Evolutionary conservation across 1,284 basidiomycete genomes (phyloP), one percentile per base, ranked within the genome.

Genomic region (Farysia itapuensis): DNA sequence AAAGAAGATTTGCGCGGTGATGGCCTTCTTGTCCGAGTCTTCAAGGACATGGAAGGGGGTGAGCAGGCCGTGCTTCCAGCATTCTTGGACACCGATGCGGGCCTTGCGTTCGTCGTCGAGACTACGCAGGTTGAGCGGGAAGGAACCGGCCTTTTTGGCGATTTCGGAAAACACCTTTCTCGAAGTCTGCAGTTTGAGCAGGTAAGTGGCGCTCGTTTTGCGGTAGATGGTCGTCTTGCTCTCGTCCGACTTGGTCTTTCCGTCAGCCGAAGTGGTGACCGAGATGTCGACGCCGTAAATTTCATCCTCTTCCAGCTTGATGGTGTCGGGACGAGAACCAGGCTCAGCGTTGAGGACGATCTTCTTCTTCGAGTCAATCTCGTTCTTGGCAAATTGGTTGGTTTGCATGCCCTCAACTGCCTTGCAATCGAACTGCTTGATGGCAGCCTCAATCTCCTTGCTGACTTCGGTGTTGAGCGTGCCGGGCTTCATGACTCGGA

Each of bases 131-230:
- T 93, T 96, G 84, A 98, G 96, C 33, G 94, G 94, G 86, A 98
- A 98, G 6, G 90, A 84, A 21, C 93, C 94, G 25, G 94, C 89
- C 79, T 96, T 97, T 83, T 93, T 94, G 80, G 94, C 89, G 72
- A 97, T 89, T 80, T 97, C 94, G 39, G 88, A 88, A 80, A 95
- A 96, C 35, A 95, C 88, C 24, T 88, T 85, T 67, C 94, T 87
- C 40, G 92, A 93, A 43, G 89, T 94, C 81, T 94, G 95, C 86
- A 95, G 88, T 83, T 97, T 98, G 73, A 97, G 84, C 77, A 93
- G 89, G 81, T 97, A 98, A 39, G 89, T 94, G 33, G 66, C 53
- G 85, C 67, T 85, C 75, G 90, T 89, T 64, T 90, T 86, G 79
- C 95, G 91, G 83, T 89, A 96, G 76, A 98, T 86, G 29, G 89